Conservation (phyloP, 129 eudicot genomes). For the Arctium minus region DNA sequence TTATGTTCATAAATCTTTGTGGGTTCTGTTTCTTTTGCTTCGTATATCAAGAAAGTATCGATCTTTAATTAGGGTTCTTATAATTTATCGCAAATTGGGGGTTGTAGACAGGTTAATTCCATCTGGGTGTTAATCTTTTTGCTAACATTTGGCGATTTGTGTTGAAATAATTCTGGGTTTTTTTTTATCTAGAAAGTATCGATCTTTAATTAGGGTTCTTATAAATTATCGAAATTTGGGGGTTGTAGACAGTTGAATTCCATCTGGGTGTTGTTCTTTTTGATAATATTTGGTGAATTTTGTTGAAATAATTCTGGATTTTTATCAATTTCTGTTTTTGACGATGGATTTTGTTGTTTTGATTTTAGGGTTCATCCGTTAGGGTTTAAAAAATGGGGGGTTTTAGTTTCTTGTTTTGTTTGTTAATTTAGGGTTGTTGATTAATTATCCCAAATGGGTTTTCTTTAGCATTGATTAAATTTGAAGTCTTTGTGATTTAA, state of each 20-base stretch:
- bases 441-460: constrained; percentile 19
- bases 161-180: no score
- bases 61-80: constrained; percentile 10
- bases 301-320: not conserved
- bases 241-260: not conserved
- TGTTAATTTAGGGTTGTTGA: constrained; percentile 1
- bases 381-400: constrained; percentile 6
- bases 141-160: constrained; percentile 7
- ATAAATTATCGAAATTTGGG: not conserved
- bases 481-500: constrained; percentile 8
- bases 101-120: not conserved
- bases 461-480: constrained; percentile 22
- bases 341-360: constrained; percentile 11
- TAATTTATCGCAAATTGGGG: not conserved
- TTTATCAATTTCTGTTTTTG: constrained; percentile 8
- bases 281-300: constrained; percentile 1
- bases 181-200: constrained; percentile 10
- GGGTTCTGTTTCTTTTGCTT: constrained; percentile 6
- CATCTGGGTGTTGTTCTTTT: constrained; percentile 12
- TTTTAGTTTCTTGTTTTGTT: not conserved
- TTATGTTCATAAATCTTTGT: not conserved
- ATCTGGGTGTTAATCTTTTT: constrained; percentile 12
- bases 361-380: constrained; percentile 15
- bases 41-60: constrained; percentile 15
- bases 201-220: constrained; percentile 10